Base-by-base conservation (phyloP, 768 basidiomycete genomes). In the Stropharia rugosoannulata region DNA sequence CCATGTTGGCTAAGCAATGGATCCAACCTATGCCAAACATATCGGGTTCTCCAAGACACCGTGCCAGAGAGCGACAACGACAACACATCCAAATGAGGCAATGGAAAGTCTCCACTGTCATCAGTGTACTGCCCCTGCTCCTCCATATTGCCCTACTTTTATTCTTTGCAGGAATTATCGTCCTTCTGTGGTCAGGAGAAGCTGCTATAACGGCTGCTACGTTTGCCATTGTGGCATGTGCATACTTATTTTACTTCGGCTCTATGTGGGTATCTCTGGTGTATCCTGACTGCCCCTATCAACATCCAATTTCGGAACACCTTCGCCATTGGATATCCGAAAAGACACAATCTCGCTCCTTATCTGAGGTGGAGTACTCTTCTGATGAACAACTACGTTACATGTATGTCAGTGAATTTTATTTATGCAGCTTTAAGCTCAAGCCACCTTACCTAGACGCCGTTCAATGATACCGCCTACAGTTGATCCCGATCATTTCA, bases 1-100 rank as follows among this genome's bases (percentile, higher is more conserved):
- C 76, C n/a, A 77, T 78, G 74, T 69, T 78, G 1, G 72, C 74
- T 3, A 77, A 78, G 44, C 78, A 78, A 62, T 79, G 78, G 78
- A 63, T 77, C 6, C 72, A 76, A 18, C 73, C 72, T 39, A 59
- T 61, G 4, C 64, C 70, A 10, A 64, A 69, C 40, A 64, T 67
- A 0, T 75, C 74, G 10, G 73, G 77, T 2, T 71, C 74, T 0
- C 70, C 73, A 3, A 68, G 68, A 39, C 68, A 73, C 45, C 69
- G 72, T 13, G 73, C 74, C 1, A 69, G 73, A 27, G 65, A 70
- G 57, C 70, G 76, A 4, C 77, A 78, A 58, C 60, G 64, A 9
- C 65, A 71, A 50, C 71, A 70, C 46, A 69, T 68, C 60, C 66
- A 73, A 45, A 55, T 76, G 16, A 61, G 70, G 37, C 64, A 64